Evolutionary conservation across 345 rosid species (phyloP).

Genomic region (Carallia brachiata): DNA sequence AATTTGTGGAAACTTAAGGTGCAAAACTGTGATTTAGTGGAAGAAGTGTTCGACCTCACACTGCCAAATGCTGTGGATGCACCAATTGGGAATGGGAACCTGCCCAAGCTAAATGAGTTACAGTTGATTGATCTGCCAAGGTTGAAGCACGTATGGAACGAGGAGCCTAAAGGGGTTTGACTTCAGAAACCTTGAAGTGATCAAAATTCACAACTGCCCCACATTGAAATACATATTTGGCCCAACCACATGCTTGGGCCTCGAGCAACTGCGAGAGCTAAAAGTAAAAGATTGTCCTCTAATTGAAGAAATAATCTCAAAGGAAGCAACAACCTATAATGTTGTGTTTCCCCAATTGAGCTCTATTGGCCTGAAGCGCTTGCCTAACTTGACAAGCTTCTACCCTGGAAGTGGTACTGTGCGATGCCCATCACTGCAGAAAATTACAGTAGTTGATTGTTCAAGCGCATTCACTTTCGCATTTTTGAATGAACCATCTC

Average conservation of each 20-base stretch:
- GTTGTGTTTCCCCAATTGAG: not conserved
- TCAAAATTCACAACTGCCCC: slow-evolving; percentile 7
- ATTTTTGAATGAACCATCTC: no score
- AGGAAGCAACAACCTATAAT: not conserved
- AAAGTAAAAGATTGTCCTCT: slow-evolving; percentile 1
- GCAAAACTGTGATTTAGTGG: slow-evolving; percentile 3
- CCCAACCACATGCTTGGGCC: not conserved
- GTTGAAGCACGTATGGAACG: not conserved
- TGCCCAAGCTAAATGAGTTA: not conserved
- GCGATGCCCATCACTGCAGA: slow-evolving; percentile 2
- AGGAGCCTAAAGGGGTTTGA: not conserved
- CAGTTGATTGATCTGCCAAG: slow-evolving; percentile 7
- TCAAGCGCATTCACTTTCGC: no score
- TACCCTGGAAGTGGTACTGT: not conserved
- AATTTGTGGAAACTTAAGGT: not conserved
- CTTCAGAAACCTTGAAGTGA: not conserved
- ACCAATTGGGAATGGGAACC: not conserved
- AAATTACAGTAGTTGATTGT: not conserved
- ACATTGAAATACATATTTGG: slow-evolving; percentile 7
- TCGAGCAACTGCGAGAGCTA: not conserved
- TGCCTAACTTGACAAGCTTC: slow-evolving; percentile 4
- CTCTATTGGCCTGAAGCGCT: not conserved
- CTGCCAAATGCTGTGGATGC: no score
- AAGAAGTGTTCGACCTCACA: not conserved
- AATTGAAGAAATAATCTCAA: slow-evolving; percentile 3